Evolutionary conservation across 2,329 filamentous ascomycete species (phyloP).

Genomic region (Penicillium verrucosum): DNA sequence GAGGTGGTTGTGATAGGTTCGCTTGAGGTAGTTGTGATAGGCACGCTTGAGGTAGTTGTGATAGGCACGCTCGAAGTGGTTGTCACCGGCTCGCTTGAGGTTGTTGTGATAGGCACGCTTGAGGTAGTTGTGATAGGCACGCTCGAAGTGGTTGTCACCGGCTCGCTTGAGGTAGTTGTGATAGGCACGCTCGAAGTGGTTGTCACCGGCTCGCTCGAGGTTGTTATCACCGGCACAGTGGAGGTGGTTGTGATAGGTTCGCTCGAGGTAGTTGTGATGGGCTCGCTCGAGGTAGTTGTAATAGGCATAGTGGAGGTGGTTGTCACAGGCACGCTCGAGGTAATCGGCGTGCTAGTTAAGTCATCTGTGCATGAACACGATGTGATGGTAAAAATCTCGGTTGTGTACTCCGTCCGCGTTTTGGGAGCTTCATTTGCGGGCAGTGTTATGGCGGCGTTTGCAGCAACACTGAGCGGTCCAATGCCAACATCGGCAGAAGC

Average conservation of each 20-base stretch:
- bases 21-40: background rate
- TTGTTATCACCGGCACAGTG: too few relatives aligned
- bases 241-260: background rate
- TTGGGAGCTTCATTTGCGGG: background rate
- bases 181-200: background rate
- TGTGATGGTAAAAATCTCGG: background rate
- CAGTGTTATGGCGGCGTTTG: too few relatives aligned
- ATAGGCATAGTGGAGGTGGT: background rate
- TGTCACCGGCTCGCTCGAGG: background rate
- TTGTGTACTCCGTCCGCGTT: constrained; percentile 4
- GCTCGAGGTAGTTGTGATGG: background rate
- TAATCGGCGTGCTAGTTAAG: background rate
- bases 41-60: background rate
- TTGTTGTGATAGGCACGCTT: background rate
- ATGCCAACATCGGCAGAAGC: background rate
- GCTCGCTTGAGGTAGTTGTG: background rate
- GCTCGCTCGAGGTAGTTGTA: background rate
- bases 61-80: background rate
- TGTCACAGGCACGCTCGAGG: background rate
- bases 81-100: background rate
- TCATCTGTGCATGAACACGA: background rate
- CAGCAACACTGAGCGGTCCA: background rate
- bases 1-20: background rate
- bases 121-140: background rate
- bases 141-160: background rate